Evolutionary conservation across 2,329 filamentous ascomycete species (phyloP), one percentile per base, ranked within the genome.

Genomic region (Sclerotinia minor): DNA sequence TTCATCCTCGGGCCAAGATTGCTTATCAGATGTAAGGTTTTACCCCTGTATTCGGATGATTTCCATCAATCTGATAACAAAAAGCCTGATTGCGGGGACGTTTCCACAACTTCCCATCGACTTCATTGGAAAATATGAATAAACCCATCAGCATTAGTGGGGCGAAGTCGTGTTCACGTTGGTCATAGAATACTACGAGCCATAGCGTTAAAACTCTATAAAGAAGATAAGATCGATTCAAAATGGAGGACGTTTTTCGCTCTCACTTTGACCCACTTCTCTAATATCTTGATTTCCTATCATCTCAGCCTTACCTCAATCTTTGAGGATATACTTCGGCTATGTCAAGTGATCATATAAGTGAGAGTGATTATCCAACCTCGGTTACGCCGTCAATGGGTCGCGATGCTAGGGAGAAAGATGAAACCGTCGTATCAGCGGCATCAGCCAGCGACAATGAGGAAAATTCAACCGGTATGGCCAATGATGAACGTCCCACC

Each of bases 41-140:
- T 0, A 49, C 47, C 64, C 64, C 24, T 65, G 63, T 63, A 4
- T 26, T 63, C 3, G 59, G 26, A 50, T 13, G 19, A 26, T 50
- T 52, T 38, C 15, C 45, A 26, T 52, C 63, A 21, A 65, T 65
- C 64, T 58, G 64, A 65, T 65, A 58, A 41, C 38, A 41, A 58
- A 58, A 58, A 47, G 32, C 58, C 52, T 65, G 11, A 44, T 49
- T 32, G 41, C 41, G 38, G 50, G 32, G 44, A 45, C 38, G 9
- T 44, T 24, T 38, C 44, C 64, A 45, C 29, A 47, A 19, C 26
- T 47, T 54, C 21, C 21, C 29, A 45, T 47, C 35, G 3, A 7
- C 29, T 41, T 32, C 41, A 44, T 29, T 47, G 32, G 21, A n/a
- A n/a, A 49, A 24, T n/a, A 35, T 24, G n/a, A 29, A 24, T 11